Evolutionary conservation across 805 yeast species (phyloP), one percentile per base, ranked within the genome.

Genomic region (Ogataea pilisensis): DNA sequence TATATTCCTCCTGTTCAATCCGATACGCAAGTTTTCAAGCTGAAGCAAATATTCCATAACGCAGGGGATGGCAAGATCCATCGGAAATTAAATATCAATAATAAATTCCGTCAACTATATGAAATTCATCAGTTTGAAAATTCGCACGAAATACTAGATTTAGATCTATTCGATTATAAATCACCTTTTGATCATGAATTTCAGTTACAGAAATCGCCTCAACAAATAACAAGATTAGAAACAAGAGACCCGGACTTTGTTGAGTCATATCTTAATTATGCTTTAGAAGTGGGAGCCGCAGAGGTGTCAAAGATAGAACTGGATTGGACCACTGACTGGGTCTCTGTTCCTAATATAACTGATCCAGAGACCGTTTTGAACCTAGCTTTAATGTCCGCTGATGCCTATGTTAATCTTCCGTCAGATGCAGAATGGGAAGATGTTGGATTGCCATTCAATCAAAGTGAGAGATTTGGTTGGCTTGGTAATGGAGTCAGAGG

Each of bases 401-500:
- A 93, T 59, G 97, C 98, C 2, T 93, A 91, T 57, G 95, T 88
- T 3, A 73, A 75, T 34, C 65, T 77, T 24, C 97, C 97, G 3
- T 56, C 65, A 5, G 75, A 80, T 19, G 90, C 89, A 35, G 95
- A 87, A 57, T 93, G 98, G 98, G 66, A 83, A 41, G 93, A 91
- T 53, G 59, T 60, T 5, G 63, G 60, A 1, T 41, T 45, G 25
- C 34, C 44, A 7, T 86, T 81, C 69, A 69, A 75, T 45, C 65
- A 70, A 22, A 61, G 75, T 31, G 68, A 66, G n/a, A 77, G 81
- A 14, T 82, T 82, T 59, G 98, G 98, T 3, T 93, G 98, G 99
- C 75, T 78, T 46, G 80, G 70, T 8, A 79, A 76, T 45, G 97
- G 97, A 1, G 63, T 93, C 2, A 70, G 99, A 33, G 99, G 99